Percentiles rank a stretch among this genome's conserved stretches.
phyloP scores from a whole-genome alignment of 2,329 filamentous ascomycete species.

The Fusarium sp. region DNA sequence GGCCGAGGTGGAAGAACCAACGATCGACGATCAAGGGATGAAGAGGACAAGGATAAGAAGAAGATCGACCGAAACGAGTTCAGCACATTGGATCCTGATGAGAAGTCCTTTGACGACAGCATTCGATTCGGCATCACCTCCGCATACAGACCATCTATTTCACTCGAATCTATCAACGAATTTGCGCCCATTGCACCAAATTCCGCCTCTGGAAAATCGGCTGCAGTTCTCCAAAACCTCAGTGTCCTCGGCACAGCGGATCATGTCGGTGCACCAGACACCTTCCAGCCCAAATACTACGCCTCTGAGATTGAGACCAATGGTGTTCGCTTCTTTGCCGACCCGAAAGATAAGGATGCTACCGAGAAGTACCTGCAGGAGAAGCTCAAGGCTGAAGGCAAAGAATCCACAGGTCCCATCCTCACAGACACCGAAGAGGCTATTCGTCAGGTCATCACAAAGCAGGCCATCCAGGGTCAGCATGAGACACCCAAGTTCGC shows the following conservation, averaged over 20 bases:
- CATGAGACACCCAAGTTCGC: slow-evolving; percentile 49
- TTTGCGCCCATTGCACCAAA: slow-evolving; percentile 46
- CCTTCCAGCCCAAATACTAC: slow-evolving; percentile 44
- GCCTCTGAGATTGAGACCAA: slow-evolving; percentile 44
- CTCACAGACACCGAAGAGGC: slow-evolving; percentile 48
- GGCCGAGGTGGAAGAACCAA: slow-evolving; percentile 25
- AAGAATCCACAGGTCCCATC: slow-evolving; percentile 36
- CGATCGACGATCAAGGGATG: slow-evolving; percentile 28
- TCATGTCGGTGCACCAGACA: slow-evolving; percentile 44
- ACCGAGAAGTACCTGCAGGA: slow-evolving; percentile 46
- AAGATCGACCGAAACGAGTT: slow-evolving; percentile 39
- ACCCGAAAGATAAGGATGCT: slow-evolving; percentile 39
- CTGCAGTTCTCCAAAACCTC: slow-evolving; percentile 50
- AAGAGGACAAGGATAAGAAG: slow-evolving; percentile 41
- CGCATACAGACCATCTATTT: slow-evolving; percentile 47
- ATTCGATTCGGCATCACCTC: slow-evolving; percentile 48
- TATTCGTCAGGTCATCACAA: slow-evolving; percentile 46
- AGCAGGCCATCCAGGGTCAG: slow-evolving; percentile 48
- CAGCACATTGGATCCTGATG: slow-evolving; percentile 44
- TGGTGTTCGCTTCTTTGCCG: slow-evolving; percentile 41
- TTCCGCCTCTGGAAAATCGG: slow-evolving; percentile 41
- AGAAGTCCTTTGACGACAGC: slow-evolving; percentile 48
- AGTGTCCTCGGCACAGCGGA: slow-evolving; percentile 49
- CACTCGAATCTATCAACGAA: slow-evolving; percentile 43
- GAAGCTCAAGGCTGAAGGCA: slow-evolving; percentile 33